Evolutionary conservation across 495 filamentous ascomycete genomes (phyloP), one percentile per base, ranked within the genome.

Genomic region (Rusavskia elegans): DNA sequence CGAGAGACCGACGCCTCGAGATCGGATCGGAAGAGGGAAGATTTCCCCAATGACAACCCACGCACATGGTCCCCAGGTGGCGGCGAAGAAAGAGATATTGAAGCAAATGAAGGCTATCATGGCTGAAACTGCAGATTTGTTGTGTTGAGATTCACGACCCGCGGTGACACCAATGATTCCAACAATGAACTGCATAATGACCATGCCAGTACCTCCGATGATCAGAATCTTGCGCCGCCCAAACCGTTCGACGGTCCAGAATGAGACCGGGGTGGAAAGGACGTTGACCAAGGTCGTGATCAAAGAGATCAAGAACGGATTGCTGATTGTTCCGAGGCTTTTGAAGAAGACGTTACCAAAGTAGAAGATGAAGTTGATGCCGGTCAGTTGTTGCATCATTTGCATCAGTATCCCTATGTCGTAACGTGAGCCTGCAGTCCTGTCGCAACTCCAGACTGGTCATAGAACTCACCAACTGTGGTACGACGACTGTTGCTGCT

Each of bases 301-400:
- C 59, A 95, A 71, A 53, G 73, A 78, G 61, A 89, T 85, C 41
- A 90, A 65, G 77, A 93, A 93, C 46, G 82, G 74, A 70, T 89
- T 78, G 37, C 55, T 55, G 60, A 93, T 84, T 57, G 83, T 72
- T 57, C 71, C 79, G 30, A 81, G 72, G 64, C 72, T 60, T 56
- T 78, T 66, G 70, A 92, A 84, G 78, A 89, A 90, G 48, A 80
- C 76, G 27, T 84, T 87, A 42, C 81, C 82, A 66, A 84, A 92
- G 74, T 89, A 94, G 78, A 93, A 90, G 70, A 93, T 81, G 72
- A 92, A 90, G 75, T 93, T 92, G 68, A 93, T 81, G 70, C 86
- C 86, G 25, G 85, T 82, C 72, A 89, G 68, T 59, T 87, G 84
- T 63, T 87, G 82, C 13, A 88, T 73, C 16, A 66, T 75, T 62